These are phyloP conservation scores for Iris macrosiphon DNA, from an alignment of 106 monocot genomes.

Conservation along the genomic window DNA sequence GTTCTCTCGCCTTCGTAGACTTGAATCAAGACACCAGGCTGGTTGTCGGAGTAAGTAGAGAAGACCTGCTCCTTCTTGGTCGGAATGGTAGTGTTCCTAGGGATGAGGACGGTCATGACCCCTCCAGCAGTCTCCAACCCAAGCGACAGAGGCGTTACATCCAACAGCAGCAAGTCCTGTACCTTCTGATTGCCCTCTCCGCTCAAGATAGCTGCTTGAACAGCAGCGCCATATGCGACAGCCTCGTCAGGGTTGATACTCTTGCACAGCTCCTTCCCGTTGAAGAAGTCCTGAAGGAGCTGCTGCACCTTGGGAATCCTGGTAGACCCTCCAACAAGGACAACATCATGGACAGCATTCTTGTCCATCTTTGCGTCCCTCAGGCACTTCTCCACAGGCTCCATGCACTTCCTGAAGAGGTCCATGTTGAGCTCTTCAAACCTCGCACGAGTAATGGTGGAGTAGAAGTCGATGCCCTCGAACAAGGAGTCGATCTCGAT, in stretches of 20 bases:
- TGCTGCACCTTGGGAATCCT: conserved; percentile 76
- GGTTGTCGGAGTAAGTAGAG: conserved; percentile 50
- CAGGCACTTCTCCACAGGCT: conserved; percentile 71
- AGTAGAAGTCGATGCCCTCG: conserved; percentile 61
- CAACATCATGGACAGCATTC: conserved; percentile 57
- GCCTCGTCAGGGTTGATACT: conserved; percentile 70
- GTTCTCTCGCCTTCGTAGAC: conserved; percentile 45
- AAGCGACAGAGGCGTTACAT: conserved; percentile 55
- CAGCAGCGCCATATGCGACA: conserved; percentile 60
- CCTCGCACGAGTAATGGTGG: conserved; percentile 42
- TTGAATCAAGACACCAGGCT: conserved; percentile 35
- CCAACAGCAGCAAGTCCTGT: conserved; percentile 58
- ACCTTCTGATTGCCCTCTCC: conserved; percentile 70
- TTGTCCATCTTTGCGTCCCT: conserved; percentile 79
- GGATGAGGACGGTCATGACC: conserved; percentile 56
- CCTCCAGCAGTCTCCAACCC: conserved; percentile 46
- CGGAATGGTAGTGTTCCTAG: conserved; percentile 59
- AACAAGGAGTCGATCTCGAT: conserved; percentile 59
- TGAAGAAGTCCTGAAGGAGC: conserved; percentile 70
- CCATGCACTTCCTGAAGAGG: conserved; percentile 76
- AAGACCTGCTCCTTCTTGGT: conserved; percentile 71
- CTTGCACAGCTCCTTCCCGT: conserved; percentile 79
- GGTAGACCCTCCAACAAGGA: conserved; percentile 67
- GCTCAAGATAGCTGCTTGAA: conserved; percentile 57
- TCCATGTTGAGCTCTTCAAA: conserved; percentile 83